phyloP scores from a whole-genome alignment of 1,139 yeast genomes.

The Meyerozyma smithsonii region DNA sequence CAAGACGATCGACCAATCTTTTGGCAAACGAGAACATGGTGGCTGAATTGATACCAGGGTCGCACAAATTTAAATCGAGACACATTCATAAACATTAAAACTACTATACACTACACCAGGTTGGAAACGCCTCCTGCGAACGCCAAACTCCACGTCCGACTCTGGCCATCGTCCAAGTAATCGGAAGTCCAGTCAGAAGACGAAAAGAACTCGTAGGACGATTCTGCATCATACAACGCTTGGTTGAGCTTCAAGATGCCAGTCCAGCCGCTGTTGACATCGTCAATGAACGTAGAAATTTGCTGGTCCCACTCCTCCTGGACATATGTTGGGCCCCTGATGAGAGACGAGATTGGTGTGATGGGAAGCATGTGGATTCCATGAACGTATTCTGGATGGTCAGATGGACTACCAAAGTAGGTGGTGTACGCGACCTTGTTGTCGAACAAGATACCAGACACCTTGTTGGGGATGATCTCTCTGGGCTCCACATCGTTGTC shows the following conservation, averaged over 20 bases:
- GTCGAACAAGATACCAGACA: conserved; percentile 75
- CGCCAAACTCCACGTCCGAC: conserved; percentile 85
- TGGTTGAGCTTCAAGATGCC: conserved; percentile 77
- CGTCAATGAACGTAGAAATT: conserved; percentile 45
- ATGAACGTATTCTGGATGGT: conserved; percentile 71
- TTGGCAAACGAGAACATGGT: conserved; percentile 86
- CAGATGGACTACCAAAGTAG: conserved; percentile 60
- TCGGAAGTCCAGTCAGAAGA: conserved; percentile 39
- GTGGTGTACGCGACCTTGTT: conserved; percentile 92
- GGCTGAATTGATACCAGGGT: not conserved
- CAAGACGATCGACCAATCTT: conserved; percentile 73
- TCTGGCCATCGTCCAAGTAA: conserved; percentile 83
- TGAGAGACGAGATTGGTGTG: conserved; percentile 76
- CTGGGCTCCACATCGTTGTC: conserved; percentile 60
- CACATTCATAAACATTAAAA: not conserved
- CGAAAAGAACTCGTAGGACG: conserved; percentile 67
- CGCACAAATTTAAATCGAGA: not conserved
- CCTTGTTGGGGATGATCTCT: conserved; percentile 55
- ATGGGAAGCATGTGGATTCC: conserved; percentile 94
- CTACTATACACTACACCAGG: conserved; percentile 3
- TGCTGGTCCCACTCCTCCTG: conserved; percentile 72
- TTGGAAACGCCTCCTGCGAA: conserved; percentile 29
- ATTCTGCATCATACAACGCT: conserved; percentile 67
- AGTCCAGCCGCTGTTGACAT: conserved; percentile 76
- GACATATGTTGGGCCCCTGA: conserved; percentile 67